Percentiles rank a stretch among this genome's conserved stretches.
phyloP scores from a whole-genome alignment of 441 rosid genomes.

The Croton setiger region DNA sequence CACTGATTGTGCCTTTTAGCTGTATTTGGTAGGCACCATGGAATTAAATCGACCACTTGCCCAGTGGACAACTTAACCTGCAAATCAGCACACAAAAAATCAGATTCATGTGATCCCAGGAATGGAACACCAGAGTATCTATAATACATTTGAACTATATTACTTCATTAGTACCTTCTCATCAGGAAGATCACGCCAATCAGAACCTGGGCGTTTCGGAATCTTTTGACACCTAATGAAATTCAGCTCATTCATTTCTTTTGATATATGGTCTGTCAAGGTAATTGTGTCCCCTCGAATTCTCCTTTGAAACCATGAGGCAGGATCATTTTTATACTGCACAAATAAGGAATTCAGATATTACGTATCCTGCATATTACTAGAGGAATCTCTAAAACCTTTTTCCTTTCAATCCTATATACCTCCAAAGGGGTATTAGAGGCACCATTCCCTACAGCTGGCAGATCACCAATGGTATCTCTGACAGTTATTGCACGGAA shows the following conservation, averaged over 20 bases:
- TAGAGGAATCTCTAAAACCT: background rate
- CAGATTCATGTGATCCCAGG: background rate
- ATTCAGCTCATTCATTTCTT: conserved; percentile 80
- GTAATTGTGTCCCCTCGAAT: conserved; percentile 46
- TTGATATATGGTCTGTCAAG: conserved; percentile 73
- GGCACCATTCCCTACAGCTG: conserved; percentile 67
- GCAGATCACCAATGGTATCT: conserved; percentile 92
- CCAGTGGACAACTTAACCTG: conserved; percentile 69
- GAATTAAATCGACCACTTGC: conserved; percentile 58
- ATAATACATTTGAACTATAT: conserved; percentile 29
- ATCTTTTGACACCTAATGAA: conserved; percentile 62
- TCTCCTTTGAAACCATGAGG: conserved; percentile 55
- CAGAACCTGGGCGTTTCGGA: conserved; percentile 83
- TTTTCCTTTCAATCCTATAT: background rate
- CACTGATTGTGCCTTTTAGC: conserved; percentile 73
- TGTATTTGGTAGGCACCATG: conserved; percentile 78
- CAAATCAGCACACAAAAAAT: conserved; percentile 1
- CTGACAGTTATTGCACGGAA: conserved; percentile 87
- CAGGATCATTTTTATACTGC: conserved; percentile 59
- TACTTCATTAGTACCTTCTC: conserved; percentile 46
- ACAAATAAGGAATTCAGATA: conserved; percentile 11
- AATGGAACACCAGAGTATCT: background rate
- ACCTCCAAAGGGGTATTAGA: conserved; percentile 48
- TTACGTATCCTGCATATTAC: background rate
- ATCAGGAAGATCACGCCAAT: conserved; percentile 81